A percentile compares a stretch with the other conserved stretches of the same genome.
Conservation (phyloP, 2,329 filamentous ascomycete genomes). For the Sporothrix globosa region DNA sequence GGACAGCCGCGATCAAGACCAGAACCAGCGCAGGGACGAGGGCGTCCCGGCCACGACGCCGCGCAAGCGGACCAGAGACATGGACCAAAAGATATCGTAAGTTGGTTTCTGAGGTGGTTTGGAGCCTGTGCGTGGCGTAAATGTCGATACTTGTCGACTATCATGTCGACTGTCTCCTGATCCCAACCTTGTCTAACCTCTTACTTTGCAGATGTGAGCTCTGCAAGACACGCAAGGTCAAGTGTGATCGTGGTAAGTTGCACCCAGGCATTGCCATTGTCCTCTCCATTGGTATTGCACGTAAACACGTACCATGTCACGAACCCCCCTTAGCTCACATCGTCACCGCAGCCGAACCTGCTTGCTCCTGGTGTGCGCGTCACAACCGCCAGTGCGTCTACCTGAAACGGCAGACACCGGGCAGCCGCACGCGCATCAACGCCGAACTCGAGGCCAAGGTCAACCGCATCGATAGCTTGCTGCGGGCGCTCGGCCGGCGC, state of each 20-base stretch:
- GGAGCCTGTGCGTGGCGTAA: too few species aligned
- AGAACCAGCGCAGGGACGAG: background rate
- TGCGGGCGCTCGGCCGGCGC: constrained; percentile 59
- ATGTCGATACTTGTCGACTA: background rate
- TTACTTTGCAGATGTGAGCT: constrained; percentile 62
- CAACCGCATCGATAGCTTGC: constrained; percentile 68
- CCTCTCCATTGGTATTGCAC: background rate
- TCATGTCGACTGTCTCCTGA: background rate
- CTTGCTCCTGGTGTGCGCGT: constrained; percentile 68
- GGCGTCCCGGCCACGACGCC: constrained; percentile 33
- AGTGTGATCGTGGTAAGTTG: constrained; percentile 63
- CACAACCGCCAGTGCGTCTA: constrained; percentile 67
- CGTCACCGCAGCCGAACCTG: constrained; percentile 59
- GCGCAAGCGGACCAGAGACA: constrained; percentile 31
- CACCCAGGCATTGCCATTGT: background rate
- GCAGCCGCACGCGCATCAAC: constrained; percentile 70
- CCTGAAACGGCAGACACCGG: constrained; percentile 69
- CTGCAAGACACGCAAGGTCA: constrained; percentile 80
- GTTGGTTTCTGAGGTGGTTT: background rate
- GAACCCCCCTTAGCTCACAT: background rate
- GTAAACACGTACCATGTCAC: background rate
- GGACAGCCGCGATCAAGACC: background rate
- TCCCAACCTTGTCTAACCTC: constrained; percentile 13
- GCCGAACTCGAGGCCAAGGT: constrained; percentile 73
- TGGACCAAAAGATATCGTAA: constrained; percentile 30